Conservation (phyloP, 306 rosid species). For the Begonia masoniana region DNA sequence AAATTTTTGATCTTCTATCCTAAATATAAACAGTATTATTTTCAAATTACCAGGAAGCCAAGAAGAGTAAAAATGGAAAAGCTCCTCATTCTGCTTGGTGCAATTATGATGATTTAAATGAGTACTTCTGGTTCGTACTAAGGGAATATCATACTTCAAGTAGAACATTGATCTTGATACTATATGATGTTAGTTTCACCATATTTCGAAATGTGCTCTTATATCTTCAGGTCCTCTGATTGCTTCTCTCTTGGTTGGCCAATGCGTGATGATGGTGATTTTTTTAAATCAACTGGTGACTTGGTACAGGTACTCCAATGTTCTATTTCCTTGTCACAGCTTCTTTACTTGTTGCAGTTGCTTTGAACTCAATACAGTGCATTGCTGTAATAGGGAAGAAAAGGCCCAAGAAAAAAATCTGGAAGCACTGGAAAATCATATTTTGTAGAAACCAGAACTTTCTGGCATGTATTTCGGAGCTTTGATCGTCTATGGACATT, state of each 20-base stretch:
- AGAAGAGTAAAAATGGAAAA: conserved; percentile 55
- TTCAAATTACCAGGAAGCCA: conserved; percentile 50
- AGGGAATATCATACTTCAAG: conserved; percentile 13
- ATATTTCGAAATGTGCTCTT: conserved; percentile 2
- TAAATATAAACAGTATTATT: conserved; percentile 6
- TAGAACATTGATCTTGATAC: conserved; percentile 11
- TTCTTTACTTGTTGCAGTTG: neutral
- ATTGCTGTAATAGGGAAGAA: conserved; percentile 54
- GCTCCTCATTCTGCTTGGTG: conserved; percentile 84
- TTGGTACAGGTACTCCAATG: conserved; percentile 29
- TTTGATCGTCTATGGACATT: conserved; percentile 98
- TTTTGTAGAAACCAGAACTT: conserved; percentile 76
- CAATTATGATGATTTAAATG: conserved; percentile 92
- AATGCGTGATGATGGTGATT: conserved; percentile 94
- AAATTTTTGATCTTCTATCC: conserved; percentile 13
- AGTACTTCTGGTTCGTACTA: conserved; percentile 81
- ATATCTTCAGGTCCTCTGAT: conserved; percentile 53
- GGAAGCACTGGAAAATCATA: conserved; percentile 70
- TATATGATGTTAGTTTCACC: conserved; percentile 7
- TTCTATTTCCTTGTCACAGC: neutral
- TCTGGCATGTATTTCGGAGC: conserved; percentile 83
- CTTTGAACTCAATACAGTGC: neutral
- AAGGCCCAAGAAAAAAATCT: conserved; percentile 34
- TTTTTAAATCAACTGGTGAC: conserved; percentile 75
- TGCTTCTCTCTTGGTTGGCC: conserved; percentile 99